Evolutionary conservation across 2,329 filamentous ascomycete species (phyloP), one percentile per base, ranked within the genome.

Genomic region (Sclerotinia nivalis): DNA sequence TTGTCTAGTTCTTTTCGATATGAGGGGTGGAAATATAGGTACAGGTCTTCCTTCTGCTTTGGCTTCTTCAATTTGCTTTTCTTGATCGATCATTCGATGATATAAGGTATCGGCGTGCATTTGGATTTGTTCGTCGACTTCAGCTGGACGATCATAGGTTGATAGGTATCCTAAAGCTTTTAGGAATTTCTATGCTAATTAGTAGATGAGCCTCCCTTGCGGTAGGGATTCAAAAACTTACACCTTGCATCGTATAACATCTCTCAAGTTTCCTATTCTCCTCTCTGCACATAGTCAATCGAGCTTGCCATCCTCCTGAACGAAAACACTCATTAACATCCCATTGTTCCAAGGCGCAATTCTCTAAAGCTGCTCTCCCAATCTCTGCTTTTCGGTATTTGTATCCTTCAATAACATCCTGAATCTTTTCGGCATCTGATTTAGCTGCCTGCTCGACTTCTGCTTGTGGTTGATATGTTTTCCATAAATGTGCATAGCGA

Each of bases 101-200:
- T 93, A 99, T 54, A 99, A 85, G 73, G 88, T 88, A 82, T 99
- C 96, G 71, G 95, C 95, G 80, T 97, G 94, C 90, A 98, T 93
- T 81, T 98, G 96, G 72, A 99, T 93, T 75, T 91, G 88, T 79
- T 97, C 94, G 76, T 97, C 92, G 66, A 92, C 86, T 43, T 89
- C 85, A 0, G 85, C 82, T 12, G 89, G 83, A 31, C 89, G 87
- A 58, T 91, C 87, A 72, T 87, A 83, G 37, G 87, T 88, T 10
- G 88, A 87, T 47, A 96, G 86, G 79, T 97, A 98, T 6, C 96
- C 96, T 25, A 99, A 82, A 1, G 94, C 93, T 80, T 95, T 93
- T 40, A 99, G 83, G 75, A 99, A 94, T 80, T 95, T 91, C 87
- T 93, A 72, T 64, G 4, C 47, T 10, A 52, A 28, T 71, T 37